phyloP scores from a whole-genome alignment of 305 asterid genomes.

The Coffea humblotiana region DNA sequence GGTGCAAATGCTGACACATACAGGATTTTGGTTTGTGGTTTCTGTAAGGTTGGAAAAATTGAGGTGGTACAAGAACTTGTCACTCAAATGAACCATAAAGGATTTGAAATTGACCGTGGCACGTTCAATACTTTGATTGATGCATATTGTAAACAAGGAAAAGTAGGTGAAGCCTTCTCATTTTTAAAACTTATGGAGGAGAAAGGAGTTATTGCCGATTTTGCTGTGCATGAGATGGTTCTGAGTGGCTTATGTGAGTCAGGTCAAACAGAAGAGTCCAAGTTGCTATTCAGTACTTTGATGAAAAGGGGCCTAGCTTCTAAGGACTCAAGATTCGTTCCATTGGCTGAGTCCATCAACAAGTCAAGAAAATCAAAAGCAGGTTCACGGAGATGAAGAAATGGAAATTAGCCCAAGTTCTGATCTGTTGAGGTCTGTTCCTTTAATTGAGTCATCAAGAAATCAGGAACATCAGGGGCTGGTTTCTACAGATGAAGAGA shows the following conservation, averaged over 20 bases:
- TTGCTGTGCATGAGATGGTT: conserved; percentile 24
- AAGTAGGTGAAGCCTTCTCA: conserved; percentile 27
- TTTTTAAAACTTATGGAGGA: conserved; percentile 25
- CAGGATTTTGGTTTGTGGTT: conserved; percentile 21
- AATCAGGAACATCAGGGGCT: conserved; percentile 11
- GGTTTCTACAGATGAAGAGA: conserved; percentile 11
- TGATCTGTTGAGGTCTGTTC: conserved; percentile 6
- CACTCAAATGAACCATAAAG: conserved; percentile 23
- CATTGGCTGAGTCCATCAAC: conserved; percentile 17
- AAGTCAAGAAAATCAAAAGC: conserved; percentile 11
- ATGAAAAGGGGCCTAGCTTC: conserved; percentile 32
- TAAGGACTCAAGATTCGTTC: conserved; percentile 10
- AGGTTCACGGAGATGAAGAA: conserved; percentile 13
- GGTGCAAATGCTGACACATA: conserved; percentile 28
- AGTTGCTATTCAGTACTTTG: conserved; percentile 25
- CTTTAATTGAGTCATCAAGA: conserved; percentile 17
- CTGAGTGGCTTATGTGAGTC: conserved; percentile 23
- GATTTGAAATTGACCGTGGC: conserved; percentile 26
- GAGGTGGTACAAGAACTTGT: conserved; percentile 24
- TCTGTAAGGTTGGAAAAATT: conserved; percentile 29
- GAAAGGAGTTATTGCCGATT: conserved; percentile 24
- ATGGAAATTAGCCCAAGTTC: not conserved
- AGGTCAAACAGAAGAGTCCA: conserved; percentile 23
- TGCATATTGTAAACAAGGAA: conserved; percentile 22
- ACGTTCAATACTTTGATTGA: conserved; percentile 18